Percentiles rank a stretch among this genome's conserved stretches.
Conservation (phyloP, 1,284 basidiomycete genomes). For the Phellinidium pouzarii region DNA sequence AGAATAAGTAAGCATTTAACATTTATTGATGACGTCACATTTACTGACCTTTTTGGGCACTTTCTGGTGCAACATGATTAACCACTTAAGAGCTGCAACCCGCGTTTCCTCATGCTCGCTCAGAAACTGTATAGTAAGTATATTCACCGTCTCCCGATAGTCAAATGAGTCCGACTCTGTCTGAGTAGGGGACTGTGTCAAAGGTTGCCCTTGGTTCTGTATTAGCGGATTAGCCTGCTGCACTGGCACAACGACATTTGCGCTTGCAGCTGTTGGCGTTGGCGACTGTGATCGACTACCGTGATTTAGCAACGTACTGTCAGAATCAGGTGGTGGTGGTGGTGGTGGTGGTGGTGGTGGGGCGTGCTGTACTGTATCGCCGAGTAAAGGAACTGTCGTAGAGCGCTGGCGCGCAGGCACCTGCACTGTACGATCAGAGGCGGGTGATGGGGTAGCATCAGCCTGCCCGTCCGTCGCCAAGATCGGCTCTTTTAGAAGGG, state of each 20-base stretch:
- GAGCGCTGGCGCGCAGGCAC: slow-evolving; percentile 36
- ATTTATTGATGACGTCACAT: slow-evolving; percentile 6
- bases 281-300: slow-evolving; percentile 54
- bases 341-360: slow-evolving; percentile 1
- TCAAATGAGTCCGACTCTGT: slow-evolving; percentile 74
- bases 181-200: slow-evolving; percentile 22
- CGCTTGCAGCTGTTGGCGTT: slow-evolving; percentile 35
- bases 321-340: slow-evolving; percentile 2
- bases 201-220: slow-evolving; percentile 20
- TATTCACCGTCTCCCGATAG: slow-evolving; percentile 88
- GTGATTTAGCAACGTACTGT: slow-evolving; percentile 5
- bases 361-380: not conserved
- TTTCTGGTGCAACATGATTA: slow-evolving; percentile 98
- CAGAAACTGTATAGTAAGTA: slow-evolving; percentile 88
- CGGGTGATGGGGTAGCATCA: slow-evolving; percentile 20
- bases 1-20: slow-evolving; percentile 3
- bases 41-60: slow-evolving; percentile 80
- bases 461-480: slow-evolving; percentile 10
- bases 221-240: slow-evolving; percentile 21
- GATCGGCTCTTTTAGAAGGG: slow-evolving; percentile 1
- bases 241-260: slow-evolving; percentile 23
- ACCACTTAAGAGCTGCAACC: slow-evolving; percentile 94
- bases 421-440: slow-evolving; percentile 31
- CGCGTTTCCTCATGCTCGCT: slow-evolving; percentile 96
- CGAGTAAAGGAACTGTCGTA: slow-evolving; percentile 12